Base-by-base conservation (phyloP, 1,284 basidiomycete genomes). In the Mrakiaceae sp. region DNA sequence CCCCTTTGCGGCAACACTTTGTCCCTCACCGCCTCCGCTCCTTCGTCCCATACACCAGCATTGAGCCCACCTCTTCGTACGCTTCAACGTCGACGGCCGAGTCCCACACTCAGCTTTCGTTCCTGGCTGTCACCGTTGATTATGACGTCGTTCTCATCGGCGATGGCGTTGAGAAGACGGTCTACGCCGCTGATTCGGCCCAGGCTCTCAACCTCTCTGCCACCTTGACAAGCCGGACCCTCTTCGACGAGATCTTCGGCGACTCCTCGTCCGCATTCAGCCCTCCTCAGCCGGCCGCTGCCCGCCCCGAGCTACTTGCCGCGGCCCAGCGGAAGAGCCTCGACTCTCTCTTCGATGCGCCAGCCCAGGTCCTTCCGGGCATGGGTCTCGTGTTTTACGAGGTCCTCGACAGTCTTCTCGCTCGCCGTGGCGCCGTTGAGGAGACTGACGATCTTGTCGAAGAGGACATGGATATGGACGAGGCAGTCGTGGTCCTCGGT, bases 241-340 rank as follows among this genome's bases (percentile, higher is more conserved):
- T 93, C 5, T 89, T 92, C 75, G 85, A 89, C 71, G 89, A 92
- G 71, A 86, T 92, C 67, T 92, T 92, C 71, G 90, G 89, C 58
- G 78, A 80, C 64, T 47, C 63, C n/a, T 64, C 57, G 42, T 59
- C 60, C 42, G 63, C 55, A 40, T 56, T 58, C 11, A 27, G 48
- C 43, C 27, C 57, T 3, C 4, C 62, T 14, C 57, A 63, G 48
- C 62, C 54, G 6, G 58, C 58, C 40, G 57, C 58, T 57, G 27
- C 27, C 27, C 63, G 66, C 40, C 58, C 62, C 40, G 56, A 59
- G 47, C 58, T 53, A 52, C 54, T 63, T 39, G 63, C 60, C 3
- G 57, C 16, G 16, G 57, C 27, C 51, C 58, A 12, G 58, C 58
- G n/a, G 50, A 62, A 44, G 50, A 52, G 48, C 14, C 54, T 67